Percentiles rank a stretch among this genome's conserved stretches.
phyloP scores from a whole-genome alignment of 305 asterid species.

The Caryopteris hybrid region DNA sequence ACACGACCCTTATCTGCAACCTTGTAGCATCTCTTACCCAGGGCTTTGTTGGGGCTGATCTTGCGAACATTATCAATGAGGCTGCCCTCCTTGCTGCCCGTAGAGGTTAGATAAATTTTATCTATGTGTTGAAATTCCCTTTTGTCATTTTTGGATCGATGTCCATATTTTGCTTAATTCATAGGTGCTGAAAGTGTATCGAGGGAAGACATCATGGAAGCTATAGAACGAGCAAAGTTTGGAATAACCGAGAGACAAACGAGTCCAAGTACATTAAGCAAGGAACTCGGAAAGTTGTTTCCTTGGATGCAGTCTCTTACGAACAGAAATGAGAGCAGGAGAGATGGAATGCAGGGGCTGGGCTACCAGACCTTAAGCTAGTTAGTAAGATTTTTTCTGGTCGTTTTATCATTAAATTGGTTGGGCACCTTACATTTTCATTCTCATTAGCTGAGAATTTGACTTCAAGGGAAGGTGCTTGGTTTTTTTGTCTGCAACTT shows the following conservation, averaged over 20 bases:
- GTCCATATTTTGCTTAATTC: slow-evolving; percentile 9
- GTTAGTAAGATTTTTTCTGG: slow-evolving; percentile 6
- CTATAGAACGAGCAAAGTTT: slow-evolving; percentile 84
- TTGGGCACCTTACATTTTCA: too few species aligned
- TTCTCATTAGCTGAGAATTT: background rate
- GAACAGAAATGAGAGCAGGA: slow-evolving; percentile 41
- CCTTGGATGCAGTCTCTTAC: slow-evolving; percentile 89
- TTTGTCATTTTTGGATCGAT: background rate
- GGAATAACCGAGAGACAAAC: slow-evolving; percentile 65
- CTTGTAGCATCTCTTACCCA: slow-evolving; percentile 86
- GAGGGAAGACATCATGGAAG: slow-evolving; percentile 91
- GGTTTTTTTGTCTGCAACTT: background rate
- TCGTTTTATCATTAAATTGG: background rate
- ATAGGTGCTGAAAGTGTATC: slow-evolving; percentile 77
- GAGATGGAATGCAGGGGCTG: slow-evolving; percentile 45
- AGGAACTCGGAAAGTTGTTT: slow-evolving; percentile 70
- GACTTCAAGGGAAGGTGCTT: background rate
- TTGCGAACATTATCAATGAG: slow-evolving; percentile 90
- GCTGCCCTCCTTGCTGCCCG: slow-evolving; percentile 97
- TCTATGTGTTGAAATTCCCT: too few species aligned
- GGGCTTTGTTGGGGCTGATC: slow-evolving; percentile 95
- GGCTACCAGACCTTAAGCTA: slow-evolving; percentile 88
- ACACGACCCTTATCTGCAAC: slow-evolving; percentile 60
- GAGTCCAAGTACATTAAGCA: slow-evolving; percentile 42
- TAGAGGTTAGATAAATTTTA: slow-evolving; percentile 54